Base-by-base conservation (phyloP, 805 yeast species). In the Candida quercuum region DNA sequence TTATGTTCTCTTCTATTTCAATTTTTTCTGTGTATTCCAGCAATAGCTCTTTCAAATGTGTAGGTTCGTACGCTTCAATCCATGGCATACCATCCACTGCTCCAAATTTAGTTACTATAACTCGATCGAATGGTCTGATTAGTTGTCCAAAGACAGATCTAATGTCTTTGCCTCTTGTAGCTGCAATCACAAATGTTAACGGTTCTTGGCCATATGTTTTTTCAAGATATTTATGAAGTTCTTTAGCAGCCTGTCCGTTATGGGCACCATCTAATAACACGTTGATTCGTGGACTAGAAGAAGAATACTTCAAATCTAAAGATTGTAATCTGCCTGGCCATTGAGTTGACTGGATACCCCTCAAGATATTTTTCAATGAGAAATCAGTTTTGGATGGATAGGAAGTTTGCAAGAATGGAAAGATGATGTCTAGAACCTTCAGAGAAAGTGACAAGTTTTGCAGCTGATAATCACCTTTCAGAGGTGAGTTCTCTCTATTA, bases 321-420 rank as follows among this genome's bases (percentile, higher is more conserved):
- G 54, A 42, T 51, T 93, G 96, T 36, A 93, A 61, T 42, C 99
- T 64, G 1, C 97, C 98, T 0, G 95, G 95, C 98, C 98, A 89
- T 8, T 48, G 45, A 0, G 88, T 80, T 0, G 47, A 36, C 2
- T 49, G 35, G 0, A 89, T 59, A 0, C 96, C 95, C 7, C 51
- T 44, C 5, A 54, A 46, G 0, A 85, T 63, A 1, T 59, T 45
- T 0, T 56, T 55, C 2, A 43, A 40, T 0, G 71, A 49, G 7
- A 78, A 48, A 15, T 48, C 37, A 1, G 52, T 18, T 2, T 51
- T 51, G 1, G 48, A 36, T 28, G 61, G 45, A 37, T 49, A 32
- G 21, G 45, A 38, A 26, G 57, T 46, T 35, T 56, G 50, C 10
- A 59, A 39, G 32, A 43, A 41, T 14, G 43, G 38, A 36, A 49